Conservation (phyloP, 202 grass and related monocot species). For the Saccharum hybrid region DNA sequence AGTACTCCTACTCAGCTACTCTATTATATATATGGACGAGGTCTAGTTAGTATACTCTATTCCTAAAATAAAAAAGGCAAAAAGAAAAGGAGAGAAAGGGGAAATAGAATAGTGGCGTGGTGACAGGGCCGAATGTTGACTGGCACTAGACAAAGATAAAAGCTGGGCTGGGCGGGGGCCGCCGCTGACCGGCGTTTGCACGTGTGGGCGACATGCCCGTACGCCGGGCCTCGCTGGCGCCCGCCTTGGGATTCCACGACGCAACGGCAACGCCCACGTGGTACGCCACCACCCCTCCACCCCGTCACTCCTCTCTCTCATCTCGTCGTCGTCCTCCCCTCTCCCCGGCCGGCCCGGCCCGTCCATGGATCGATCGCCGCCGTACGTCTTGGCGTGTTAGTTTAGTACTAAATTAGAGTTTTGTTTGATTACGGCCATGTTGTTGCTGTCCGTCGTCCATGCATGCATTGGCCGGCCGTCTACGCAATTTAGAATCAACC, state of each 20-base stretch:
- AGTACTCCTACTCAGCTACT: neutral
- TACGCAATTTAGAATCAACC: neutral
- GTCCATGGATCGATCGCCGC: neutral
- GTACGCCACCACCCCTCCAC: neutral
- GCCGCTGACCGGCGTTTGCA: slow-evolving; percentile 29
- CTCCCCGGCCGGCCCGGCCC: neutral
- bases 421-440: neutral
- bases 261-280: neutral
- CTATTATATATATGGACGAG: neutral
- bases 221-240: slow-evolving; percentile 42
- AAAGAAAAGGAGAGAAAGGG: too few relatives aligned
- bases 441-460: neutral
- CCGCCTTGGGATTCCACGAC: slow-evolving; percentile 55
- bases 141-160: neutral
- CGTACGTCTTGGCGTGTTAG: neutral
- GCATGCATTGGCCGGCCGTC: neutral
- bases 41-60: neutral
- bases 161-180: neutral
- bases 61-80: neutral
- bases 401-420: neutral
- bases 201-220: slow-evolving; percentile 49
- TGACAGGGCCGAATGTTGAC: slow-evolving; percentile 48
- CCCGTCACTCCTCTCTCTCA: neutral
- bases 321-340: neutral
- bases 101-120: neutral